These are phyloP conservation scores for Neolecta irregularis DNA, from an alignment of 1,139 yeast genomes.

Conservation along the genomic window DNA sequence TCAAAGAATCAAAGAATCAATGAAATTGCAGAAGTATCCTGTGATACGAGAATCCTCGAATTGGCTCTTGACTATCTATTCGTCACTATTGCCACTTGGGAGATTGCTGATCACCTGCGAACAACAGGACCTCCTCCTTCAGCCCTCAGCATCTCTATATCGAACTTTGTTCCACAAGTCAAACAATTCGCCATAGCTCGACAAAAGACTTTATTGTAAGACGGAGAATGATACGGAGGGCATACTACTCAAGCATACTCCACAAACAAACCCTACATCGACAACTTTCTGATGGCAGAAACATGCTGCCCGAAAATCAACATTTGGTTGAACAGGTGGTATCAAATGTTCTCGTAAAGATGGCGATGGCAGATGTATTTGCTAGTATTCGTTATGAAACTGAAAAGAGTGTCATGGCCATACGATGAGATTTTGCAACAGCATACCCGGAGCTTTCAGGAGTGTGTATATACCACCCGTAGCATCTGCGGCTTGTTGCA, in stretches of 20 bases:
- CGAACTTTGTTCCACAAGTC: constrained; percentile 50
- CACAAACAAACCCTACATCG: constrained; percentile 87
- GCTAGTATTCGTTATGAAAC: neutral
- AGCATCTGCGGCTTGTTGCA: constrained; percentile 93
- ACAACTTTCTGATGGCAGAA: constrained; percentile 77
- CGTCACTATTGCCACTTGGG: too few relatives aligned
- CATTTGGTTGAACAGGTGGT: constrained; percentile 70
- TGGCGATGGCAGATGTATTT: constrained; percentile 52
- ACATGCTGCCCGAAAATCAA: constrained; percentile 90
- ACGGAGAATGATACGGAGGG: constrained; percentile 16
- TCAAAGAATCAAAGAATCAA: too few relatives aligned
- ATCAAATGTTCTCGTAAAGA: constrained; percentile 56
- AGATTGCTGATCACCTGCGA: too few relatives aligned
- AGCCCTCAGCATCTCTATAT: constrained; percentile 18
- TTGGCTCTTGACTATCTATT: too few relatives aligned
- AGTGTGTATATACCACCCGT: constrained; percentile 78
- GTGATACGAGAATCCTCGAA: too few relatives aligned
- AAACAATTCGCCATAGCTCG: constrained; percentile 40
- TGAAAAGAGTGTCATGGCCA: neutral
- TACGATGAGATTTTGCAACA: constrained; percentile 54
- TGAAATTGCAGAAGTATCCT: too few relatives aligned
- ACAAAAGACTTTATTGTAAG: constrained; percentile 28
- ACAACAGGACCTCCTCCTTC: too few relatives aligned
- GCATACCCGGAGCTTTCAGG: constrained; percentile 57
- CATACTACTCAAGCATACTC: constrained; percentile 68